Evolutionary conservation across 768 basidiomycete species (phyloP), one percentile per base, ranked within the genome.

Genomic region (Mycena polygramma): DNA sequence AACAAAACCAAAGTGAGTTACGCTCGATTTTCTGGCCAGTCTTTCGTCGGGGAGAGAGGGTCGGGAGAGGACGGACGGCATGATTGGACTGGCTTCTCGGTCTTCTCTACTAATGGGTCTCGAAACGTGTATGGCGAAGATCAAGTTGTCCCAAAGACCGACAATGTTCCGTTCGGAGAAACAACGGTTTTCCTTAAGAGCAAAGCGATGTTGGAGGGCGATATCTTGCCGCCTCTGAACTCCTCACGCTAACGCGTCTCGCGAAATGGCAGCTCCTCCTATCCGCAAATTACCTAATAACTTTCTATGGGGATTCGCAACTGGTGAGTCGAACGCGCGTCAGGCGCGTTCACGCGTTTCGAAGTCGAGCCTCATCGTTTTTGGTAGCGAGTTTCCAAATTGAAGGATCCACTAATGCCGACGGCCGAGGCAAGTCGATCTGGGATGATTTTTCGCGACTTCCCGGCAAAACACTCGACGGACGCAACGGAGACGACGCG

Each of bases 281-380:
- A 73, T 75, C 43, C 70, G 75, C 66, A 87, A 86, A 78, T 80
- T 92, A 39, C 86, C 89, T 36, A 83, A 83, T 63, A 87, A 89
- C 75, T 91, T 92, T 77, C 81, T 92, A 61, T 92, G 90, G 88
- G 90, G 90, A 54, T 91, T 91, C 75, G 90, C 91, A 4, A 92
- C 91, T 19, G 90, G 91, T 89, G 70, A 72, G 88, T 75, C 22
- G 30, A 13, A 24, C 9, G 52, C 22, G 15, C 45, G 43, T 37
- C 6, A 30, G 30, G 30, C 30, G 30, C 30, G 62, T 69, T 37
- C 52, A 63, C 69, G 64, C 41, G 48, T 41, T 41, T 63, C 51
- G 57, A 52, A 49, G 36, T 58, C 48, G 51, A 45, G 22, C 37
- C 57, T 63, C 63, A 65, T 53, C 52, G 73, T 57, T 41, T 57